Evolutionary conservation across 1,284 basidiomycete species (phyloP).

Genomic region (Sporisorium graminicola): DNA sequence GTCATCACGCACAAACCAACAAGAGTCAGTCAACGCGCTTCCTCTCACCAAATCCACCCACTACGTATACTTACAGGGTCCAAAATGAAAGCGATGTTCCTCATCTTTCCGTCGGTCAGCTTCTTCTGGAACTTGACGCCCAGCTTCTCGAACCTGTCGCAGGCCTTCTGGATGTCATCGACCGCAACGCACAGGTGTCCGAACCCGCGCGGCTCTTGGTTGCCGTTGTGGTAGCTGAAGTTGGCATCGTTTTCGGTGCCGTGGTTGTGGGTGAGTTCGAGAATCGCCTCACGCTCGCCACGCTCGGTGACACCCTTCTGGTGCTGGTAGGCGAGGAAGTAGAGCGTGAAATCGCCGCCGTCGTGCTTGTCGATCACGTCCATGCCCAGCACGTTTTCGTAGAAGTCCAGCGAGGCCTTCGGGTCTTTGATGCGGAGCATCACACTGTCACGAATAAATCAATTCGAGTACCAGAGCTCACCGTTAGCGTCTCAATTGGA

Average conservation of each 20-base stretch:
- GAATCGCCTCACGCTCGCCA: slow-evolving; percentile 75
- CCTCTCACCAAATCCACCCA: too few relatives aligned
- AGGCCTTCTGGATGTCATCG: slow-evolving; percentile 85
- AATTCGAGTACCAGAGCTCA: too few relatives aligned
- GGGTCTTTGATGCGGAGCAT: slow-evolving; percentile 92
- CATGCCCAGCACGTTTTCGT: slow-evolving; percentile 80
- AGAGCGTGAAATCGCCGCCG: slow-evolving; percentile 74
- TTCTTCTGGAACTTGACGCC: slow-evolving; percentile 90
- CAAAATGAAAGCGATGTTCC: slow-evolving; percentile 83
- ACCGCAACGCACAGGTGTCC: slow-evolving; percentile 82
- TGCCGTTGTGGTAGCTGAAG: slow-evolving; percentile 67
- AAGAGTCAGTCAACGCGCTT: slow-evolving; percentile 24
- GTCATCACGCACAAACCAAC: not conserved
- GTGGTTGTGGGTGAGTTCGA: slow-evolving; percentile 62
- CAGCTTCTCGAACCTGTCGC: slow-evolving; percentile 83
- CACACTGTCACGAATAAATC: slow-evolving; percentile 75
- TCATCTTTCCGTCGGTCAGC: slow-evolving; percentile 87
- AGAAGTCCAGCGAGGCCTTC: slow-evolving; percentile 71
- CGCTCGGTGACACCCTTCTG: slow-evolving; percentile 72
- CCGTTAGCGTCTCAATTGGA: too few relatives aligned
- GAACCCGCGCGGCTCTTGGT: slow-evolving; percentile 66
- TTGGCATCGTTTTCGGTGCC: slow-evolving; percentile 65
- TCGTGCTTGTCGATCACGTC: slow-evolving; percentile 76
- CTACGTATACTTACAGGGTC: slow-evolving; percentile 78
- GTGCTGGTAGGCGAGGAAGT: slow-evolving; percentile 83